These are phyloP conservation scores for Penicillium turbatum DNA, from an alignment of 495 filamentous ascomycete species.

Conservation along the genomic window DNA sequence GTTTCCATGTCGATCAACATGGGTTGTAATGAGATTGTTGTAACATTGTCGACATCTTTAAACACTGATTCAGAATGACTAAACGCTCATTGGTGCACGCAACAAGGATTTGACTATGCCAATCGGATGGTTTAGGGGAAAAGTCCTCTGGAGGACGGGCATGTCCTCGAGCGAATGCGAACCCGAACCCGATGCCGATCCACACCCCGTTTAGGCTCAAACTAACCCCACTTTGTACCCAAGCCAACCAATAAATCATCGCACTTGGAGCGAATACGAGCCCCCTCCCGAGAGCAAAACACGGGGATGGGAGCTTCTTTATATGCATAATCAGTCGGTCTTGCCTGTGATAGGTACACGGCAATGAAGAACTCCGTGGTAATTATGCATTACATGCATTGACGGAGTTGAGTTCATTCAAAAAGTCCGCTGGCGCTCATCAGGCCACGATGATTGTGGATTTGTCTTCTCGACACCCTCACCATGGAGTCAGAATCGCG, in stretches of 20 bases:
- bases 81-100: not conserved
- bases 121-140: not conserved
- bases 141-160: not conserved
- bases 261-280: slow-evolving; percentile 1
- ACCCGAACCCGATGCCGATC: not conserved
- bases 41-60: not conserved
- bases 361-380: not conserved
- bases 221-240: too few species aligned
- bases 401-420: not conserved
- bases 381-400: not conserved
- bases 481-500: not conserved
- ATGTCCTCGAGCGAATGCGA: not conserved
- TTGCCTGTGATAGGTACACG: not conserved
- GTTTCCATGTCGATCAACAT: not conserved
- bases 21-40: not conserved
- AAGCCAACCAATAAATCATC: too few species aligned
- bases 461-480: not conserved
- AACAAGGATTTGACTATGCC: too few species aligned
- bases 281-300: not conserved
- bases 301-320: not conserved
- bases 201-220: too few species aligned
- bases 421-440: not conserved
- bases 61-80: not conserved
- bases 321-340: not conserved
- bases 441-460: not conserved